Evolutionary conservation across 768 basidiomycete genomes (phyloP), one percentile per base, ranked within the genome.

Genomic region (Amyloporia xantha): DNA sequence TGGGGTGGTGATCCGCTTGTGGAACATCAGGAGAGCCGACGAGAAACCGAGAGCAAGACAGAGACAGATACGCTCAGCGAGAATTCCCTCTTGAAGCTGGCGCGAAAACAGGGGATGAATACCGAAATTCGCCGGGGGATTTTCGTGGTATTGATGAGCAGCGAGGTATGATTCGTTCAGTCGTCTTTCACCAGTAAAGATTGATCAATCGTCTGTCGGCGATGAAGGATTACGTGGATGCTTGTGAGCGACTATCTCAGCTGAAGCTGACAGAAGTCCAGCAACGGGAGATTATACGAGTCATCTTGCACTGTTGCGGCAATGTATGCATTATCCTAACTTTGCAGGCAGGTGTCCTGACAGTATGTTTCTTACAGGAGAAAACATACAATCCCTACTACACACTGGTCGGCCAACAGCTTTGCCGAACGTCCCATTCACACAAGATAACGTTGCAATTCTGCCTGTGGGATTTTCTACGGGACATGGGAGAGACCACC

Each of bases 31-130:
- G 73, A 67, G 3, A 64, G 67, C 24, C 57, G 62, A 36, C 58
- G 63, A 19, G 63, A 63, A 27, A 41, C 53, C 2, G 51, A 61
- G 3, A 41, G 57, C 38, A 48, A 57, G 45, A 59, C 65, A 38
- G 60, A 65, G 36, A 58, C 54, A 15, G 57, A 54, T 7, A 68
- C 68, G 36, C 58, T 61, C 3, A 58, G 61, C 24, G 61, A 67
- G 41, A 71, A 67, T 38, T 63, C 70, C 4, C 70, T 98, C 26
- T 54, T 85, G 33, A 85, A 83, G 57, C 74, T 98, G n/a, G 95
- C 96, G 3, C 76, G 81, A 56, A 86, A 83, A 62, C 96, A 99
- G 63, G 96, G 96, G 19, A 98, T 99, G 95, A 99, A 99, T 61
- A 97, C 94, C 1, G 96, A 97, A 57, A 84, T 97, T 33, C 77